Evolutionary conservation across 345 rosid genomes (phyloP).

Genomic region (Euclidium syriacum): DNA sequence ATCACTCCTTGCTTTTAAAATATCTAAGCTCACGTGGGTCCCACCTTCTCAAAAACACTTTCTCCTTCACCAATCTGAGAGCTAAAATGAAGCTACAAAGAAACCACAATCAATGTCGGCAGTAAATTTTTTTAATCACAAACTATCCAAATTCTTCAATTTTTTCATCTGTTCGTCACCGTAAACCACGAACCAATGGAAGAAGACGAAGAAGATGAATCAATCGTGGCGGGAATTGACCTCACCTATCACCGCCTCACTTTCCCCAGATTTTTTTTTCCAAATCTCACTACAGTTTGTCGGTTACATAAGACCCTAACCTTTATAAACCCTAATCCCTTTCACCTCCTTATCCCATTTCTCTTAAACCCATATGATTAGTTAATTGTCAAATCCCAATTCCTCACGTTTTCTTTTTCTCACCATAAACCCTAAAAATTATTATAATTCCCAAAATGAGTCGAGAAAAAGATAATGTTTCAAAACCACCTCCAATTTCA

Average conservation of each 20-base stretch:
- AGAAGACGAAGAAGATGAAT: conserved; percentile 7
- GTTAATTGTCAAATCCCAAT: background rate
- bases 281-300: conserved; percentile 33
- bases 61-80: background rate
- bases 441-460: conserved; percentile 22
- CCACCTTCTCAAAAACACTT: background rate
- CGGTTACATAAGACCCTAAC: conserved; percentile 35
- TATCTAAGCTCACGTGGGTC: conserved; percentile 20
- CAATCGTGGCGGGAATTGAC: conserved; percentile 20
- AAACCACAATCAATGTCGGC: conserved; percentile 23
- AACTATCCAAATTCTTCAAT: background rate
- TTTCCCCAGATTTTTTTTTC: conserved; percentile 30
- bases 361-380: background rate
- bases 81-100: conserved; percentile 1
- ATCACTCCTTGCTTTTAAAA: conserved; percentile 5
- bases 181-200: background rate
- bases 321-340: conserved; percentile 19
- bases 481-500: conserved; percentile 28
- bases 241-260: conserved; percentile 48
- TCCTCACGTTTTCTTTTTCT: background rate
- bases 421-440: background rate
- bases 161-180: background rate
- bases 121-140: background rate
- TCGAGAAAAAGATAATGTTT: conserved; percentile 24
- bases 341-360: background rate